Conservation (phyloP, 1,284 basidiomycete genomes). For the Puccinia hordei region DNA sequence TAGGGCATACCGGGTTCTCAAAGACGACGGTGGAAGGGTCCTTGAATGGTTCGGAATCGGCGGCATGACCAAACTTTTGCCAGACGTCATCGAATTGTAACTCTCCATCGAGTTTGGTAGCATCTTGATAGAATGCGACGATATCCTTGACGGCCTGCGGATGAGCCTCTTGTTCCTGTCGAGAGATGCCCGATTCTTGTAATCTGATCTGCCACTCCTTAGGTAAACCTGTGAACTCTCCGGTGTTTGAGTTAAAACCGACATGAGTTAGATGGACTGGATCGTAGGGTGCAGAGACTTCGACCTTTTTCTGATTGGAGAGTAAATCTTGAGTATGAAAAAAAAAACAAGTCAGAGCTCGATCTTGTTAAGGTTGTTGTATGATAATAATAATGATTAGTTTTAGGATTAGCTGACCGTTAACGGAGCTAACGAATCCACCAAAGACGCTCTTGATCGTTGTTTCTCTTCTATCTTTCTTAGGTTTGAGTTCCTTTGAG, state of each 20-base stretch:
- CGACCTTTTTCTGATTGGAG: constrained; percentile 75
- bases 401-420: constrained; percentile 53
- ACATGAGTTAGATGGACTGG: constrained; percentile 99
- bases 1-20: constrained; percentile 52
- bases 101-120: constrained; percentile 58
- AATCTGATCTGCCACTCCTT: constrained; percentile 99
- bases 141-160: constrained; percentile 98
- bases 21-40: constrained; percentile 25
- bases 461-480: constrained; percentile 39
- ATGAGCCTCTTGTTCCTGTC: constrained; percentile 93
- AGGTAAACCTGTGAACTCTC: constrained; percentile 86
- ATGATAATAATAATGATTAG: no score
- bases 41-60: constrained; percentile 29
- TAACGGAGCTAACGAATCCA: constrained; percentile 60
- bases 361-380: no score
- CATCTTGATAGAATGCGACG: constrained; percentile 91
- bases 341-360: no score
- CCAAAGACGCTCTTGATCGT: constrained; percentile 60
- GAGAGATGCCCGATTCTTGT: constrained; percentile 93
- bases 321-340: constrained; percentile 67
- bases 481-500: not conserved
- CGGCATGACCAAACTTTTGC: constrained; percentile 58
- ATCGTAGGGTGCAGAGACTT: constrained; percentile 96
- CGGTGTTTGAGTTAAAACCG: constrained; percentile 97
- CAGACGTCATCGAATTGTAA: constrained; percentile 57